phyloP scores from a whole-genome alignment of 169 alveolate genomes.

The Plasmodium vivax region DNA sequence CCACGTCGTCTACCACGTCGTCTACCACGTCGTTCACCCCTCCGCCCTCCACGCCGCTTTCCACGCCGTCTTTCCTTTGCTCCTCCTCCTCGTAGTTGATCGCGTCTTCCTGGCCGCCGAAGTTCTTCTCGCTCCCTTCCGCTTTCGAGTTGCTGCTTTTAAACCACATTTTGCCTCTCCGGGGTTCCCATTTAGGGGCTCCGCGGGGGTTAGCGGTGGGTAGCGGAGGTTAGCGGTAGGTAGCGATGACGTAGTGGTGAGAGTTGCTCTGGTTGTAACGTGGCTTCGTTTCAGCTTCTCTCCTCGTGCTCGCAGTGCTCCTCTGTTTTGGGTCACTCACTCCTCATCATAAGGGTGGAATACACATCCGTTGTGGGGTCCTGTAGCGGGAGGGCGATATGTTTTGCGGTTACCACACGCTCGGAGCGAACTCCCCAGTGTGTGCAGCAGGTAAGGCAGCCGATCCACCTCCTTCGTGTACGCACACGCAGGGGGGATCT shows the following conservation, averaged over 20 bases:
- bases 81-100: constrained; percentile 21
- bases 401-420: background rate
- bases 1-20: no score
- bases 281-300: no score
- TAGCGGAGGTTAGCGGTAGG: no score
- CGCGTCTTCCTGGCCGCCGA: background rate
- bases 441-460: background rate
- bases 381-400: background rate
- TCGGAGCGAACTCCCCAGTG: background rate
- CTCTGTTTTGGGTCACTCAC: background rate
- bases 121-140: background rate
- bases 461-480: no score
- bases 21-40: no score
- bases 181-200: background rate
- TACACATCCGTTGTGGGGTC: background rate
- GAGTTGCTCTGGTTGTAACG: no score
- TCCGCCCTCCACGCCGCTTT: background rate
- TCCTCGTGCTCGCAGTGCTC: background rate
- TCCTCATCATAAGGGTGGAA: background rate
- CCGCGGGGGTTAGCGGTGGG: background rate
- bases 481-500: background rate
- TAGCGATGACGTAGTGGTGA: no score
- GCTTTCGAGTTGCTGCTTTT: background rate
- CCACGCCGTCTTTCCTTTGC: background rate
- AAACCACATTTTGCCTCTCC: background rate